Conservation (phyloP, 2,329 filamentous ascomycete species). For the Westerdykella aurantiaca region DNA sequence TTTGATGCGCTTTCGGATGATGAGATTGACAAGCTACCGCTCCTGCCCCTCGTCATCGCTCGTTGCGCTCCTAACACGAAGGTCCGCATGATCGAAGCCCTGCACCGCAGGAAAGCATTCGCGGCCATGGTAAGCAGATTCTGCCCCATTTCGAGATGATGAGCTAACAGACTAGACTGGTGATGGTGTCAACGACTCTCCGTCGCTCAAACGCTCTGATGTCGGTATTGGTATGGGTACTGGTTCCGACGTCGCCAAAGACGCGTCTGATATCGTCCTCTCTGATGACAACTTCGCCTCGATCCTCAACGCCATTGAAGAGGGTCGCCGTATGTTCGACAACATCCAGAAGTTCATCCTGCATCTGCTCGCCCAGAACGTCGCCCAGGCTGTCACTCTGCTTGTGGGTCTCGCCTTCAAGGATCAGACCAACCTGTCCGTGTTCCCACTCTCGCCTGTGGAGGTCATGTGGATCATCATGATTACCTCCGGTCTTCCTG, state of each 20-base stretch:
- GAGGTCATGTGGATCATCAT: constrained; percentile 95
- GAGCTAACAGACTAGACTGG: constrained; percentile 50
- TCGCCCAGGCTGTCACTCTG: constrained; percentile 75
- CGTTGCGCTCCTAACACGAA: constrained; percentile 82
- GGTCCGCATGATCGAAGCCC: constrained; percentile 83
- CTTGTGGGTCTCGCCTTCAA: constrained; percentile 79
- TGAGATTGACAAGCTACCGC: constrained; percentile 67
- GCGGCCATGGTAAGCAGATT: constrained; percentile 59
- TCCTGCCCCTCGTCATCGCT: constrained; percentile 74
- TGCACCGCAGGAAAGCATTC: constrained; percentile 69
- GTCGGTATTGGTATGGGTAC: constrained; percentile 90
- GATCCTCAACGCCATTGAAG: constrained; percentile 75
- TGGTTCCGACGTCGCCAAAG: constrained; percentile 80
- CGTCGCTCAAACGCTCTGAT: constrained; percentile 72
- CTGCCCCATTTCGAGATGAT: background rate
- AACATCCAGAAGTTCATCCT: constrained; percentile 87
- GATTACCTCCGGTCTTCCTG: constrained; percentile 80
- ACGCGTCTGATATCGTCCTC: constrained; percentile 75
- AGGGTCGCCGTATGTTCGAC: constrained; percentile 79
- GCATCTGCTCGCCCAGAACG: constrained; percentile 69
- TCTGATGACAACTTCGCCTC: constrained; percentile 86
- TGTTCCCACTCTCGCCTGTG: constrained; percentile 79
- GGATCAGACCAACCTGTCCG: constrained; percentile 63
- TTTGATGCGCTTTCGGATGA: constrained; percentile 72
- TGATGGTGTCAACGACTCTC: constrained; percentile 82